Conservation (phyloP, 495 filamentous ascomycete species). For the Pseudomonodictys pantanalensis region DNA sequence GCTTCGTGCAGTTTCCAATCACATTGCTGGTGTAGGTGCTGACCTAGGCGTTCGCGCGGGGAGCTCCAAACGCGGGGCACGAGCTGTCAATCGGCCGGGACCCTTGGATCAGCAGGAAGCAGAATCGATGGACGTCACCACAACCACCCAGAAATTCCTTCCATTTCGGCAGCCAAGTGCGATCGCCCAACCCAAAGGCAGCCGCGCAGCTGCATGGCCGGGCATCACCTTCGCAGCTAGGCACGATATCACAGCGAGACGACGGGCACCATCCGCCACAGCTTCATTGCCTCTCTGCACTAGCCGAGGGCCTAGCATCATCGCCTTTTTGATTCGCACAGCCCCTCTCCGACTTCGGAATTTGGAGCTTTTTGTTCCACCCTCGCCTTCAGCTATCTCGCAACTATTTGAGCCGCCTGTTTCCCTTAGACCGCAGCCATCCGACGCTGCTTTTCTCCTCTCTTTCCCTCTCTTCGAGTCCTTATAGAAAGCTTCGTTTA, state of each 20-base stretch:
- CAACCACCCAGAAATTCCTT: no score
- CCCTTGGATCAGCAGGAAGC: no score
- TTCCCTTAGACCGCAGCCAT: background rate
- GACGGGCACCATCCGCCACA: no score
- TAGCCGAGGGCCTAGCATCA: slow-evolving; percentile 14
- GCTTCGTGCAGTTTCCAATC: background rate
- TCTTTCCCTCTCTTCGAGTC: background rate
- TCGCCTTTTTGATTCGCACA: slow-evolving; percentile 6
- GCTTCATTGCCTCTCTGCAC: background rate
- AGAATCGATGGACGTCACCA: no score
- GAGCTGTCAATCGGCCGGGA: no score
- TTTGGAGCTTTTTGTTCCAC: slow-evolving; percentile 9
- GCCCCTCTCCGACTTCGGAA: slow-evolving; percentile 21
- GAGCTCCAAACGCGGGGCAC: no score
- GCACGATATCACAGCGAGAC: background rate
- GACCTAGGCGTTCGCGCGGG: no score
- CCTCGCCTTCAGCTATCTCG: slow-evolving; percentile 15
- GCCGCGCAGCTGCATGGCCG: no score
- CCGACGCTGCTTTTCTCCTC: background rate
- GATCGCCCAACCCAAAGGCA: no score
- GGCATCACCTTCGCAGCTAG: no score
- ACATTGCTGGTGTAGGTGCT: background rate
- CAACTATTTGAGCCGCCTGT: slow-evolving; percentile 3
- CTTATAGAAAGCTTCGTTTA: slow-evolving; percentile 14
- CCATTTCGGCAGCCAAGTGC: no score